These are phyloP conservation scores for Talaromyces atroroseus DNA, from an alignment of 2,329 filamentous ascomycete genomes.

Conservation along the genomic window DNA sequence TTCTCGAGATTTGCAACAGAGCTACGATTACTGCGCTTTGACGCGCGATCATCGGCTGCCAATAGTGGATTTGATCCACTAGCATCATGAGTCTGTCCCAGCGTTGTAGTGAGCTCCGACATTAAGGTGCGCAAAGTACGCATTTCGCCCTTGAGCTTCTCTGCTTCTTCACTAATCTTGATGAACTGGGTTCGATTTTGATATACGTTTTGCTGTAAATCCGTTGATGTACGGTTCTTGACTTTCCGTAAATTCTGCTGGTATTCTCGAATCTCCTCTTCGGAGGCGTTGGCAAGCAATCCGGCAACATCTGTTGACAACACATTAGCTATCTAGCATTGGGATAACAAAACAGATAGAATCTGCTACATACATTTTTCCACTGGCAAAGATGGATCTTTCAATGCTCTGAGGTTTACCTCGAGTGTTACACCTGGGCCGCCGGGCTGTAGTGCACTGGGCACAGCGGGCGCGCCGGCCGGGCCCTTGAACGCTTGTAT, in stretches of 20 bases:
- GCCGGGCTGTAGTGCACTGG: constrained; percentile 47
- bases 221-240: constrained; percentile 70
- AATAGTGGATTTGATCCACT: constrained; percentile 52
- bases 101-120: constrained; percentile 78
- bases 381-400: constrained; percentile 70
- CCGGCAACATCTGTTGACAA: constrained; percentile 43
- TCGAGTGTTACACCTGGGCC: constrained; percentile 56
- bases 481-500: constrained; percentile 55
- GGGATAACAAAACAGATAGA: background rate
- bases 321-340: background rate
- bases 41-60: constrained; percentile 46
- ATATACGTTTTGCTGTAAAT: constrained; percentile 91
- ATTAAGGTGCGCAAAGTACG: constrained; percentile 81
- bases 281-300: constrained; percentile 76
- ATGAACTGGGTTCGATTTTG: constrained; percentile 98
- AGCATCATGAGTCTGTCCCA: constrained; percentile 40
- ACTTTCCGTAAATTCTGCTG: constrained; percentile 70
- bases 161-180: constrained; percentile 97
- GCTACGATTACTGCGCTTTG: constrained; percentile 70
- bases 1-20: constrained; percentile 73
- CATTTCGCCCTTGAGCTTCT: constrained; percentile 97
- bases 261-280: constrained; percentile 79
- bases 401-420: constrained; percentile 71
- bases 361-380: constrained; percentile 62
- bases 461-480: constrained; percentile 38